Evolutionary conservation across 768 basidiomycete species (phyloP).

Genomic region (Lactarius quietus): DNA sequence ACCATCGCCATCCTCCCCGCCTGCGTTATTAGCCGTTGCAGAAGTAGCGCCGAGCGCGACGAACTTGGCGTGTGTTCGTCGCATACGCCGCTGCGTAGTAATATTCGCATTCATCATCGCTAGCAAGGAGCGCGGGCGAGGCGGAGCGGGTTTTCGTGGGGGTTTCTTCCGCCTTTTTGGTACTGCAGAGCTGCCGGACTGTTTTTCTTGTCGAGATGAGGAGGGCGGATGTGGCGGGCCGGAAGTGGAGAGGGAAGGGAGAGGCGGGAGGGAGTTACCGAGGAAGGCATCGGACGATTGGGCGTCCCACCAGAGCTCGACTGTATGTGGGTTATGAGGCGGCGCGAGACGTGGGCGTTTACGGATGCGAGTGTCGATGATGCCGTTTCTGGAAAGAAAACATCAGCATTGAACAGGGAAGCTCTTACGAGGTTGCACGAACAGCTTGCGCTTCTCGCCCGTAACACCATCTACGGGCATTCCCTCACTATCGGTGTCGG

Average conservation of each 20-base stretch:
- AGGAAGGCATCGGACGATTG: constrained; percentile 24
- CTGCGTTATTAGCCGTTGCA: constrained; percentile 31
- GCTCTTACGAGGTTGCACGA: neutral
- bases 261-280: constrained; percentile 25
- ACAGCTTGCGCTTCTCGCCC: constrained; percentile 70
- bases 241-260: constrained; percentile 24
- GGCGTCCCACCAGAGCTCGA: constrained; percentile 28
- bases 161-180: constrained; percentile 35
- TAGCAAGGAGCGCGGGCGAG: constrained; percentile 45
- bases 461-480: constrained; percentile 33
- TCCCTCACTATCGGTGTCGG: constrained; percentile 31
- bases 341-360: constrained; percentile 57
- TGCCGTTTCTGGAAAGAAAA: constrained; percentile 29
- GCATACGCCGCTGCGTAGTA: constrained; percentile 65
- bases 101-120: constrained; percentile 73
- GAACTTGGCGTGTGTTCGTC: constrained; percentile 71
- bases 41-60: constrained; percentile 47
- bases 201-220: constrained; percentile 17
- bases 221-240: constrained; percentile 28
- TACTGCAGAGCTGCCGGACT: constrained; percentile 27
- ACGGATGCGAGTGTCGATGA: constrained; percentile 45
- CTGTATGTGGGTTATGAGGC: constrained; percentile 10
- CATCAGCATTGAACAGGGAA: neutral
- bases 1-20: constrained; percentile 32
- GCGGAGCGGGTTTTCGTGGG: constrained; percentile 31